Evolutionary conservation across 805 yeast genomes (phyloP), one percentile per base, ranked within the genome.

Genomic region (Scheffersomyces ergatensis): DNA sequence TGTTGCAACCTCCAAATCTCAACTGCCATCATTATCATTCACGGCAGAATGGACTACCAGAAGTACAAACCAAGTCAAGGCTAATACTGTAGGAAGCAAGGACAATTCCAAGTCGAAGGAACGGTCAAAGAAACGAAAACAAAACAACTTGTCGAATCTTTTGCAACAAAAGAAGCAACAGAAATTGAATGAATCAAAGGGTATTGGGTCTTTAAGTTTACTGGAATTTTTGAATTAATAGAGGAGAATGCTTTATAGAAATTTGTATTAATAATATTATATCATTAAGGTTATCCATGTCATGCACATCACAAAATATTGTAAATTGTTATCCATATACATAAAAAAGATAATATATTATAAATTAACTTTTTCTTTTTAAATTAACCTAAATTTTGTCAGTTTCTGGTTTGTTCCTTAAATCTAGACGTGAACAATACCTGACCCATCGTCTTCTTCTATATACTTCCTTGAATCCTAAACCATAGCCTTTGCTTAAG

Each of bases 361-460:
- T n/a, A n/a, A n/a, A n/a, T n/a, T n/a, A n/a, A n/a, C 13, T n/a
- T n/a, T n/a, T n/a, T n/a, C n/a, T 19, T 19, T 38, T 38, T 15
- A 29, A 5, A 5, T 24, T 33, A 14, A 17, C 34, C 44, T 29
- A 29, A 38, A 17, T n/a, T 14, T 24, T 43, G 21, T 27, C 50
- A 23, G n/a, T 9, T 14, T 29, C 32, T 14, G 17, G 11, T 18
- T 29, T 29, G 15, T n/a, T 15, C 13, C 32, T 7, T 5, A 5
- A 4, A 29, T 29, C 32, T 5, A 14, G 4, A 5, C 32, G 32
- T n/a, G 18, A 25, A 44, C 75, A 72, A 39, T 53, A 56, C 39
- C 87, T 61, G 2, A 77, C 62, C 90, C 90, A 84, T 57, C 89
- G 70, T 53, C 92, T 69, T 54, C 92, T 69, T 49, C 90, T 67